These are phyloP conservation scores for Ampelomyces quisqualis DNA, from an alignment of 2,329 filamentous ascomycete species.

Conservation along the genomic window DNA sequence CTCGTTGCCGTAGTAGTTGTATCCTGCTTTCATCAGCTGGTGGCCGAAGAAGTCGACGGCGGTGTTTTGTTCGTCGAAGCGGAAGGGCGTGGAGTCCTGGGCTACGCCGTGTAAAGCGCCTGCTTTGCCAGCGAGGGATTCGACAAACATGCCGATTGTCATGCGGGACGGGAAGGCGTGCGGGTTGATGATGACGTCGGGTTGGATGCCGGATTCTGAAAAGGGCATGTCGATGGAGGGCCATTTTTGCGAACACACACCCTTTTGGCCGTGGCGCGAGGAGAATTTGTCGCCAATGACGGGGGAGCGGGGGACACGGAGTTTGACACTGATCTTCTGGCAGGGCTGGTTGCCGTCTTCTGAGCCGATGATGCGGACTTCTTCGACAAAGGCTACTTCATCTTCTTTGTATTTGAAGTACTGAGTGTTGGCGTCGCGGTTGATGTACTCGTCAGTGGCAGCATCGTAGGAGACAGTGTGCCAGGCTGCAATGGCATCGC, in stretches of 20 bases:
- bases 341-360: slow-evolving; percentile 80
- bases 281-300: slow-evolving; percentile 99
- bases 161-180: slow-evolving; percentile 99
- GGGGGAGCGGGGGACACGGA: slow-evolving; percentile 84
- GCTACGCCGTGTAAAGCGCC: slow-evolving; percentile 93
- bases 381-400: slow-evolving; percentile 86
- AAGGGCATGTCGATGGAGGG: slow-evolving; percentile 93
- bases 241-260: slow-evolving; percentile 96
- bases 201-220: slow-evolving; percentile 92
- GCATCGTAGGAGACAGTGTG: slow-evolving; percentile 80
- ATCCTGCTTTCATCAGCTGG: slow-evolving; percentile 90
- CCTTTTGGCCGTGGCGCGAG: slow-evolving; percentile 96
- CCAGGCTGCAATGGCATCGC: slow-evolving; percentile 84
- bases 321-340: slow-evolving; percentile 88
- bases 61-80: slow-evolving; percentile 88
- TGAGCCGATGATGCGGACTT: slow-evolving; percentile 84
- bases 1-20: slow-evolving; percentile 98
- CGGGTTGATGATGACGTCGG: slow-evolving; percentile 98
- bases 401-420: slow-evolving; percentile 93
- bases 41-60: slow-evolving; percentile 94
- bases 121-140: slow-evolving; percentile 92
- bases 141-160: slow-evolving; percentile 99
- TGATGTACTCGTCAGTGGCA: slow-evolving; percentile 72
- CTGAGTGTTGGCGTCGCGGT: slow-evolving; percentile 81
- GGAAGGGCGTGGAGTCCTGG: slow-evolving; percentile 93